phyloP scores from a whole-genome alignment of 352 stramenopile species.

The Pythium utonaiense region DNA sequence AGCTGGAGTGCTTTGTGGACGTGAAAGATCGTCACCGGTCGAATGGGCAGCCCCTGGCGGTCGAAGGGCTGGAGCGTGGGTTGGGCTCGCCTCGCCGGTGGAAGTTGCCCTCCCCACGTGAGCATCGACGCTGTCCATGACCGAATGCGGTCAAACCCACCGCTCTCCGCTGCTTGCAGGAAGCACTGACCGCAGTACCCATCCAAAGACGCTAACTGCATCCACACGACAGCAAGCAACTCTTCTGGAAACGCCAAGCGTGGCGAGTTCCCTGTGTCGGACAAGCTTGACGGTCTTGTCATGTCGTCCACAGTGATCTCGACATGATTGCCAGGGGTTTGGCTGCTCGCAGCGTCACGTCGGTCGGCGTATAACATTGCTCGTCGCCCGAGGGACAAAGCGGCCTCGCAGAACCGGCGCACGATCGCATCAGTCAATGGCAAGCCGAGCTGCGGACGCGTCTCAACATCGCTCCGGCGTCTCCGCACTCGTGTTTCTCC shows the following conservation, averaged over 20 bases:
- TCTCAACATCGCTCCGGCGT: slow-evolving; percentile 48
- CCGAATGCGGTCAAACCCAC: slow-evolving; percentile 75
- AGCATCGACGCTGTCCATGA: slow-evolving; percentile 76
- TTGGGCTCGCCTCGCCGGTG: slow-evolving; percentile 26
- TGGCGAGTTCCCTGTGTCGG: background rate
- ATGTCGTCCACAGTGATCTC: slow-evolving; percentile 21
- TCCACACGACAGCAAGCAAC: slow-evolving; percentile 76
- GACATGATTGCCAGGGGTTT: slow-evolving; percentile 5
- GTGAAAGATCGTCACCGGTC: slow-evolving; percentile 54
- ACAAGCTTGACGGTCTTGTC: background rate
- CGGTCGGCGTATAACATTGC: slow-evolving; percentile 47
- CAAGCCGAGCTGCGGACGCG: slow-evolving; percentile 43
- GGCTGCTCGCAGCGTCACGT: background rate
- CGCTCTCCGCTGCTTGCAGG: slow-evolving; percentile 69
- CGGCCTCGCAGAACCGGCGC: slow-evolving; percentile 57
- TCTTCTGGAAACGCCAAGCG: slow-evolving; percentile 51
- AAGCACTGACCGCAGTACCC: slow-evolving; percentile 81
- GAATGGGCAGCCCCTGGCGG: slow-evolving; percentile 62
- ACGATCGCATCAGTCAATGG: slow-evolving; percentile 61
- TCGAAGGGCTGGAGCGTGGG: slow-evolving; percentile 61
- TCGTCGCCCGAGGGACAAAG: slow-evolving; percentile 57
- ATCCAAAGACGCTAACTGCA: slow-evolving; percentile 73
- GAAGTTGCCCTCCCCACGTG: slow-evolving; percentile 61
- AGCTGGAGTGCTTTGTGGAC: slow-evolving; percentile 48
- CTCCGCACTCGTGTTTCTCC: slow-evolving; percentile 22